Base-by-base conservation (phyloP, 208 protist genomes). In the Naegleria gruberi region DNA sequence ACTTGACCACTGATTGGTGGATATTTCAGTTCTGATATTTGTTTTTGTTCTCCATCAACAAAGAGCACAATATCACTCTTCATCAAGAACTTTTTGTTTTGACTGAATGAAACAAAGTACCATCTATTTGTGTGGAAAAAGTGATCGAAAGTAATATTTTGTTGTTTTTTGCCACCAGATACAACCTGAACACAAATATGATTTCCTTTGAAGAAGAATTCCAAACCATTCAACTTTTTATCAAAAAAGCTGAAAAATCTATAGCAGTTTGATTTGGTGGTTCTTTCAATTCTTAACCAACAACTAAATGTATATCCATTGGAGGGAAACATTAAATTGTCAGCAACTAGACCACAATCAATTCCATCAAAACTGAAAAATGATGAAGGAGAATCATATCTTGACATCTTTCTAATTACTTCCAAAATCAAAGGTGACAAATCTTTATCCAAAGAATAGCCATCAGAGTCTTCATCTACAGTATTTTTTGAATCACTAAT, bases 361-460 rank as follows among this genome's bases (percentile, higher is more conserved):
- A 26, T 41, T 65, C 84, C 84, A 88, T 88, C 84, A 65, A 88
- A 88, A 65, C 43, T 42, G 30, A 88, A 88, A 42, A 88, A 88
- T 5, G n/a, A 43, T 23, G 19, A 40, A 10, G 84, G 84, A 43
- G 12, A 65, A 5, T 30, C 43, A 42, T 88, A 46, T 40, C 43
- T 47, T 65, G 84, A 46, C 84, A 88, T 88, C n/a, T 88, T 88
- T 88, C 45, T 51, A 40, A 65, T 65, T 4, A 65, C 43, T 43
- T 88, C 84, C 12, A 88, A 65, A 34, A 88, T 65, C 19, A 65
- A 42, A n/a, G 43, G 84, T n/a, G 84, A 88, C 19, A 88, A 26
- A 26, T 88, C 84, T 57, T 51, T 17, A 30, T 65, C 34, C 42
- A 88, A 30, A 34, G 7, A 12, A 26, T 4, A 17, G 41, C n/a